Conservation (phyloP, 192 early-diverging fungal species). For the Coemansia sp. region DNA sequence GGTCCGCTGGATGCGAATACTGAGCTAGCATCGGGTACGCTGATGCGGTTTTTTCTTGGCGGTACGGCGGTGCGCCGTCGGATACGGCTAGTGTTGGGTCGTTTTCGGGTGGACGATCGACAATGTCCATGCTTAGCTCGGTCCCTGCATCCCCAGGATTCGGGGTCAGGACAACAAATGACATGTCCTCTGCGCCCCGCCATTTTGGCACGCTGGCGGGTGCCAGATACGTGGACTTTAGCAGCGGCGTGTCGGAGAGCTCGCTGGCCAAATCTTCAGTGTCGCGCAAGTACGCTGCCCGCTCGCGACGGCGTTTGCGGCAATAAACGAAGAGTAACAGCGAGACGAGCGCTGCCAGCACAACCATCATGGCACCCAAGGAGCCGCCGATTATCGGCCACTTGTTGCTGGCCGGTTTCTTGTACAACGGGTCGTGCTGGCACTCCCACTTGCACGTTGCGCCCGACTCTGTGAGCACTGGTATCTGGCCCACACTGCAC, state of each 20-base stretch:
- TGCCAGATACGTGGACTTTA: slow-evolving; percentile 7
- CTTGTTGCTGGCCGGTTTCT: slow-evolving; percentile 27
- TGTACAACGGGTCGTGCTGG: slow-evolving; percentile 33
- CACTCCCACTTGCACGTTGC: slow-evolving; percentile 35
- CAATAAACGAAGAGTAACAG: slow-evolving; percentile 19
- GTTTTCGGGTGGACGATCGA: slow-evolving; percentile 32
- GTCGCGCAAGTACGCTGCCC: slow-evolving; percentile 32
- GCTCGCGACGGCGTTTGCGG: slow-evolving; percentile 23
- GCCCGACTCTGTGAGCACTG: slow-evolving; percentile 19
- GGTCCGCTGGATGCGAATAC: slow-evolving; percentile 12
- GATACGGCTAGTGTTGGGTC: slow-evolving; percentile 36
- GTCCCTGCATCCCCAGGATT: slow-evolving; percentile 30
- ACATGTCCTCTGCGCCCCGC: background rate
- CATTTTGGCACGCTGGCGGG: background rate
- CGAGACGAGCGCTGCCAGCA: slow-evolving; percentile 21
- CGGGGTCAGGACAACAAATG: slow-evolving; percentile 13
- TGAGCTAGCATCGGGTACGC: slow-evolving; percentile 34
- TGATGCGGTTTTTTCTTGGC: slow-evolving; percentile 36
- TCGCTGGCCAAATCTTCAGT: slow-evolving; percentile 45
- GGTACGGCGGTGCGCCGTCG: slow-evolving; percentile 38
- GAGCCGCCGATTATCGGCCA: slow-evolving; percentile 45
- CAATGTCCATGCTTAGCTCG: slow-evolving; percentile 48
- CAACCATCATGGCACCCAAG: slow-evolving; percentile 33
- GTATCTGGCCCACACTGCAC: slow-evolving; percentile 21
- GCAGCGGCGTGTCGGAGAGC: slow-evolving; percentile 33